A percentile compares a stretch with the other conserved stretches of the same genome.
phyloP scores from a whole-genome alignment of 768 basidiomycete genomes.

The Fibroporia radiculosa region DNA sequence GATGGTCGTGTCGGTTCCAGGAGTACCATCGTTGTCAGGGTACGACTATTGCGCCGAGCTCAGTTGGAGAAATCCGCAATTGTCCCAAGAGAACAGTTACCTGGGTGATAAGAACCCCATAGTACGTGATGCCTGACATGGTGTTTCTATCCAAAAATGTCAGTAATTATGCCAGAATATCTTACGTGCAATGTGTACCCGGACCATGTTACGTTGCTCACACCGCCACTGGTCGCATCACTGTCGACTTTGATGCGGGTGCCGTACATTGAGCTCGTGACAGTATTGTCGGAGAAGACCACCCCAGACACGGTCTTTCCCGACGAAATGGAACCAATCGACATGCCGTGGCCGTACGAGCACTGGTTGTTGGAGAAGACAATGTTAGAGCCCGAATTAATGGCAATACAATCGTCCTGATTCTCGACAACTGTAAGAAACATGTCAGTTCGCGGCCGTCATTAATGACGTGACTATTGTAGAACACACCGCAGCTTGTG shows the following conservation, averaged over 20 bases:
- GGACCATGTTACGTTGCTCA: slow-evolving; percentile 42
- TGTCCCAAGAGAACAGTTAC: slow-evolving; percentile 17
- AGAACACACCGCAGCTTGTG: background rate
- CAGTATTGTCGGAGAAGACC: slow-evolving; percentile 41
- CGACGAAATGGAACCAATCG: slow-evolving; percentile 44
- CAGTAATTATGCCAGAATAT: no score
- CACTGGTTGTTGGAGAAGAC: slow-evolving; percentile 42
- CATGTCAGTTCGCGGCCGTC: background rate
- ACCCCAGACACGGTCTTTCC: slow-evolving; percentile 38
- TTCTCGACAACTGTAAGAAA: slow-evolving; percentile 16
- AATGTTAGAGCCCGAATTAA: slow-evolving; percentile 31
- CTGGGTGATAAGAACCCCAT: slow-evolving; percentile 57
- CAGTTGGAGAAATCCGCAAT: background rate
- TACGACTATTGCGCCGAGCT: slow-evolving; percentile 37
- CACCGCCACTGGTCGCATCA: slow-evolving; percentile 37
- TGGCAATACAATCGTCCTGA: slow-evolving; percentile 56
- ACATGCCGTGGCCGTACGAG: slow-evolving; percentile 46
- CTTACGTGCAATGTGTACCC: no score
- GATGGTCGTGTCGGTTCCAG: slow-evolving; percentile 49
- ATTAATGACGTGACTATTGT: background rate
- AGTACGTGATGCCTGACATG: slow-evolving; percentile 37
- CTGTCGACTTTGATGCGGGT: slow-evolving; percentile 50
- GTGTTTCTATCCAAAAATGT: no score
- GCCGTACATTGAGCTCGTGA: slow-evolving; percentile 41
- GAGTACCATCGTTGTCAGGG: slow-evolving; percentile 40